Evolutionary conservation across 768 basidiomycete genomes (phyloP), one percentile per base, ranked within the genome.

Genomic region (Termitomyces sp.): DNA sequence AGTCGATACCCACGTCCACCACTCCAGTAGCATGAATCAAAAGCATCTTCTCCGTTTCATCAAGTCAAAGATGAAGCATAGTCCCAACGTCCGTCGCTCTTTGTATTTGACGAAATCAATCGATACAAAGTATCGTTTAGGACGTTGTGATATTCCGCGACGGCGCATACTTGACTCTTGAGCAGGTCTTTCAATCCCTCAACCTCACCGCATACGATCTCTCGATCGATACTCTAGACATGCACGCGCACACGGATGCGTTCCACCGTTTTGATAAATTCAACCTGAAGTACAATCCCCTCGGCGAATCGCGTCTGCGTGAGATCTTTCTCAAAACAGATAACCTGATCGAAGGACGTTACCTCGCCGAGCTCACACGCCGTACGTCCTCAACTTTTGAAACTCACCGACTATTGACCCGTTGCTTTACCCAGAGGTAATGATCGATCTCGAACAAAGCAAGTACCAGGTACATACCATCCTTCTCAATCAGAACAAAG

Each of bases 261-360:
- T 98, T 99, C 81, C 96, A 99, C 73, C 91, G 97, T 14, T 98
- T 97, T 70, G 97, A 97, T 77, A 94, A 96, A 71, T 98, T 98
- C 78, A 98, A 98, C 68, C 78, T 97, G 47, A 94, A 98, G 74
- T 98, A 98, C 73, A 97, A 97, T 68, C 96, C 95, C 0, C 94
- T 95, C 62, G 97, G 97, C 60, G 96, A 98, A 75, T 95, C 92
- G 4, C 80, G 97, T 37, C 76, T 99, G 63, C 81, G 97, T 50
- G 97, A 99, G 75, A 98, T 99, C 66, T 99, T 99, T 79, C 73
- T 99, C 62, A 99, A 99, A 79, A 97, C 96, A 2, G 97, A 99
- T 70, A 99, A 99, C 71, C 88, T 86, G 63, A 92, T 98, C 56
- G 75, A 94, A 66, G 97, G 97, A 2, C 81, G 88, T 50, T 99